phyloP scores from a whole-genome alignment of 441 rosid species.

The Geranium incanum region DNA sequence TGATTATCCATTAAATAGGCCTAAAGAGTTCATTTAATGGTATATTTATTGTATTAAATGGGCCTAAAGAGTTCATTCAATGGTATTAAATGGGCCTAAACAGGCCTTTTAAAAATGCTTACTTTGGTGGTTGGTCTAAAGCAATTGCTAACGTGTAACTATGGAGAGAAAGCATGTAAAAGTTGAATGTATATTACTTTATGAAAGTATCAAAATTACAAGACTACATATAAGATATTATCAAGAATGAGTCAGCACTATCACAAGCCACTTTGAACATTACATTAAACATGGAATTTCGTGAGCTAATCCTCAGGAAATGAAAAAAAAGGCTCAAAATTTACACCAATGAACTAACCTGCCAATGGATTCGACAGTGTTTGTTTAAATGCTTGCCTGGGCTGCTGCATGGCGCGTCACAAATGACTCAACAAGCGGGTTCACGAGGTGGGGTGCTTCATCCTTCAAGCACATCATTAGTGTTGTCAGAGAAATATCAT shows the following conservation, averaged over 20 bases:
- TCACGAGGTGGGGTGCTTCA: slow-evolving; percentile 79
- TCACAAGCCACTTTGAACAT: neutral
- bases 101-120: no score
- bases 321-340: neutral
- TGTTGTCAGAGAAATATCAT: neutral
- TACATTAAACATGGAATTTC: neutral
- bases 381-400: slow-evolving; percentile 21
- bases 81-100: no score
- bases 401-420: slow-evolving; percentile 47
- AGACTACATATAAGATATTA: neutral
- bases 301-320: neutral
- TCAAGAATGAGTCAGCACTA: neutral
- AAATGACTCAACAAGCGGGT: slow-evolving; percentile 71
- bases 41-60: no score
- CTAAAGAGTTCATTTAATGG: no score
- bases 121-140: no score
- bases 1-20: no score
- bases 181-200: neutral
- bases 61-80: no score
- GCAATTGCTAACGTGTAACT: neutral
- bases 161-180: neutral
- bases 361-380: slow-evolving; percentile 21
- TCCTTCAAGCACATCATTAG: slow-evolving; percentile 38
- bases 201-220: neutral
- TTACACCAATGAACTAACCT: slow-evolving; percentile 5